Conservation (phyloP, 805 yeast species). For the Suhomyces prunicola region DNA sequence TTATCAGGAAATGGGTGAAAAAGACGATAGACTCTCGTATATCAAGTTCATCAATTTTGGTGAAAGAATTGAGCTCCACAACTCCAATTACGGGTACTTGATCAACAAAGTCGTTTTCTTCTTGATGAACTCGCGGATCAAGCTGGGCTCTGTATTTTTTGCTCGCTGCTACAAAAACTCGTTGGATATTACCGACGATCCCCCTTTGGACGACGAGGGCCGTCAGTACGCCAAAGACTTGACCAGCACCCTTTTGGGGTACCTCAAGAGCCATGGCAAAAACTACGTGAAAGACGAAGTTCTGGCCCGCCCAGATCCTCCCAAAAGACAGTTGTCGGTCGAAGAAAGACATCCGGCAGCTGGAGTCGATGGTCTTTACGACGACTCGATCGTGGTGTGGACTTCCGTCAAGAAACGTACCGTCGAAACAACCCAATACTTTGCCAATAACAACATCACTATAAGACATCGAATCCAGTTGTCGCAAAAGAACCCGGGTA, state of each 20-base stretch:
- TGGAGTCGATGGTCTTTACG: slow-evolving; percentile 56
- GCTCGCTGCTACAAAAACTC: slow-evolving; percentile 71
- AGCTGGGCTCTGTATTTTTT: slow-evolving; percentile 86
- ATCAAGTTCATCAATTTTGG: slow-evolving; percentile 91
- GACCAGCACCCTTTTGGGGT: slow-evolving; percentile 50
- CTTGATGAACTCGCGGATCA: slow-evolving; percentile 85
- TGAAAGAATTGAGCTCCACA: slow-evolving; percentile 72
- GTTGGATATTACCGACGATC: slow-evolving; percentile 68
- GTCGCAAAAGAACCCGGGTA: slow-evolving; percentile 87
- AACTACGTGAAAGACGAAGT: slow-evolving; percentile 19
- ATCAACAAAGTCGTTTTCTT: slow-evolving; percentile 89
- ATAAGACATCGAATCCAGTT: slow-evolving; percentile 78
- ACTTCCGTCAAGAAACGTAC: slow-evolving; percentile 89
- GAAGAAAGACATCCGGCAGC: slow-evolving; percentile 44
- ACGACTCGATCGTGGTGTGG: slow-evolving; percentile 80
- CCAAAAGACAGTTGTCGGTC: slow-evolving; percentile 21
- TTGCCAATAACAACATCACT: slow-evolving; percentile 58
- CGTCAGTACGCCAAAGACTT: slow-evolving; percentile 61
- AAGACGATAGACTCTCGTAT: slow-evolving; percentile 54
- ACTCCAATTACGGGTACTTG: slow-evolving; percentile 82
- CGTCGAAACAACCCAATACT: slow-evolving; percentile 69
- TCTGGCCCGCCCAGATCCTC: slow-evolving; percentile 2
- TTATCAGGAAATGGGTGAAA: slow-evolving; percentile 69
- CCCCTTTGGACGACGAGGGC: slow-evolving; percentile 77
- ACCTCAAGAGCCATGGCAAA: slow-evolving; percentile 35